Conservation (phyloP, 164 flowering plant genomes). For the Chimonanthus salicifolius region DNA sequence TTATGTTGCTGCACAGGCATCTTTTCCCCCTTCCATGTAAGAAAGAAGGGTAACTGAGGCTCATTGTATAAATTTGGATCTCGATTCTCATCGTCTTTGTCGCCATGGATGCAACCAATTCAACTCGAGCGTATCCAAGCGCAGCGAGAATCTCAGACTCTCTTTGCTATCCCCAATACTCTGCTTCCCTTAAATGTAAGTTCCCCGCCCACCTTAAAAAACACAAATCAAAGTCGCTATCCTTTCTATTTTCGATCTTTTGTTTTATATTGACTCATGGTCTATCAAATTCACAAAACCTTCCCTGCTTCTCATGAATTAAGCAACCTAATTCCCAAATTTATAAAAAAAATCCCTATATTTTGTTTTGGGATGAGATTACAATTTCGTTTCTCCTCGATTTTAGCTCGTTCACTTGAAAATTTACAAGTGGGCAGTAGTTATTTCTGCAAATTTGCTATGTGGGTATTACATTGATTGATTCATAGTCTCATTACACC, state of each 20-base stretch:
- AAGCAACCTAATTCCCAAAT: background rate
- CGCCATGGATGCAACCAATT: background rate
- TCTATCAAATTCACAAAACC: background rate
- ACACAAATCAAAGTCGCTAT: background rate
- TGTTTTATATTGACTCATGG: background rate
- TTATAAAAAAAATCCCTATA: no score
- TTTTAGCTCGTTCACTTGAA: no score
- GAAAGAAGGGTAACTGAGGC: no score
- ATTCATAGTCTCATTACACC: no score
- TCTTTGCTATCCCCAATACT: conserved; percentile 26
- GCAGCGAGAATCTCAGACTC: conserved; percentile 27
- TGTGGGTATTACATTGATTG: no score
- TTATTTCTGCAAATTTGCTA: no score
- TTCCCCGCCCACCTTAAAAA: background rate
- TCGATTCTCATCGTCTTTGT: background rate
- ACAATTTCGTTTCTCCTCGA: no score
- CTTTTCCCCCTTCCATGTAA: no score
- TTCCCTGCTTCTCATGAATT: background rate
- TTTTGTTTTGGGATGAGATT: no score
- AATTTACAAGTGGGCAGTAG: no score
- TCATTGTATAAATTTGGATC: no score
- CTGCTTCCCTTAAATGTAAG: conserved; percentile 36
- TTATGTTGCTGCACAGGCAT: no score
- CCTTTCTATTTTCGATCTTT: background rate
- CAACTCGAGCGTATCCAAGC: conserved; percentile 24